Evolutionary conservation across 2,329 filamentous ascomycete species (phyloP).

Genomic region (Juglanconis oblonga): DNA sequence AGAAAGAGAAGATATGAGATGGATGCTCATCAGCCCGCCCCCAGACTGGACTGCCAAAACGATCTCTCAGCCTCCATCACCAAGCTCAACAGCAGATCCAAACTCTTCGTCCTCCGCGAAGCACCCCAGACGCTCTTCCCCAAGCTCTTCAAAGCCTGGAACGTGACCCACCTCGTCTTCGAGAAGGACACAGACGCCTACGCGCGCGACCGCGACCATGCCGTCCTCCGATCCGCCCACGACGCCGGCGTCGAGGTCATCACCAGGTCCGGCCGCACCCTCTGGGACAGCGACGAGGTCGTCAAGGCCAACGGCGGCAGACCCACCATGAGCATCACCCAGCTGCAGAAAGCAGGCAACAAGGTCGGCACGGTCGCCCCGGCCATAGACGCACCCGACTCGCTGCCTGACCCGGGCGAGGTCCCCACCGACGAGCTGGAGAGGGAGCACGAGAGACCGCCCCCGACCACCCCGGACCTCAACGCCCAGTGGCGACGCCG

Average conservation of each 20-base stretch:
- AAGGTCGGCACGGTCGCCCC: slow-evolving; percentile 61
- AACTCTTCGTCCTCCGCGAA: slow-evolving; percentile 70
- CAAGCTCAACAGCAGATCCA: slow-evolving; percentile 67
- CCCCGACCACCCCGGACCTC: slow-evolving; percentile 48
- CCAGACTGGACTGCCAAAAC: slow-evolving; percentile 67
- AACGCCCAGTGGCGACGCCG: slow-evolving; percentile 51
- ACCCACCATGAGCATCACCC: slow-evolving; percentile 71
- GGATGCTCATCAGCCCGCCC: too few species aligned
- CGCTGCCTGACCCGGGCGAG: slow-evolving; percentile 63
- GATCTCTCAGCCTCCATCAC: slow-evolving; percentile 67
- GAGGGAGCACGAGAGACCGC: slow-evolving; percentile 38
- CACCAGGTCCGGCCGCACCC: slow-evolving; percentile 60
- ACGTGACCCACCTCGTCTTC: slow-evolving; percentile 72
- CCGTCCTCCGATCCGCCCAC: slow-evolving; percentile 56
- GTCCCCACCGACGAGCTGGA: slow-evolving; percentile 59
- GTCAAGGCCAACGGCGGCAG: slow-evolving; percentile 64
- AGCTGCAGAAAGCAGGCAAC: slow-evolving; percentile 61
- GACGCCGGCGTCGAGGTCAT: slow-evolving; percentile 67
- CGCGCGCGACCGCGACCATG: slow-evolving; percentile 60
- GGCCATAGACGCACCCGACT: slow-evolving; percentile 58
- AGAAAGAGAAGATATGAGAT: neutral
- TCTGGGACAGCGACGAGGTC: slow-evolving; percentile 71
- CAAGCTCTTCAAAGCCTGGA: slow-evolving; percentile 72
- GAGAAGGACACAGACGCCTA: slow-evolving; percentile 78
- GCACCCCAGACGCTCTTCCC: slow-evolving; percentile 68